These are phyloP conservation scores for Colletotrichum sojae DNA, from an alignment of 2,329 filamentous ascomycete species.

Conservation along the genomic window DNA sequence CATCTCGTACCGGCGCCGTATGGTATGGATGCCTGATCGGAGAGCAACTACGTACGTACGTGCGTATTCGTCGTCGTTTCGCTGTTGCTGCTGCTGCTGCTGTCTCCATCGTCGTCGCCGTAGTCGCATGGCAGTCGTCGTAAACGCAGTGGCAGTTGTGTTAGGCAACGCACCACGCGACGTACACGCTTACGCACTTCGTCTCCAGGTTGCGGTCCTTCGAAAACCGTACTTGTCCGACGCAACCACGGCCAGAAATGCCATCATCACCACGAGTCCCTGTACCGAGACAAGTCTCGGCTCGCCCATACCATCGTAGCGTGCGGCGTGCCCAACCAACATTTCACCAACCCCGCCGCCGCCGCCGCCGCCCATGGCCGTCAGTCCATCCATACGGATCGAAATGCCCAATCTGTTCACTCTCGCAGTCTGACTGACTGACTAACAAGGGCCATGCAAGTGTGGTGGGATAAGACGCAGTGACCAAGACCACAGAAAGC, in stretches of 20 bases:
- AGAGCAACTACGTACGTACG: background rate
- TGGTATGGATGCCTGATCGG: conserved; percentile 3
- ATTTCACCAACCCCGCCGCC: conserved; percentile 3
- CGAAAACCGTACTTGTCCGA: background rate
- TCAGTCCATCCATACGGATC: conserved; percentile 11
- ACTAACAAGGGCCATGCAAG: conserved; percentile 35
- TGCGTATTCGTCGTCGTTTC: background rate
- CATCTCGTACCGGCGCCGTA: background rate
- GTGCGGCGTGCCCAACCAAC: background rate
- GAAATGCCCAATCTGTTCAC: conserved; percentile 18
- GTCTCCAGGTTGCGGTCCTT: conserved; percentile 9
- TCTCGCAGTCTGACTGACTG: conserved; percentile 13
- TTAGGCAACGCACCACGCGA: conserved; percentile 22
- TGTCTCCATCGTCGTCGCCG: conserved; percentile 1
- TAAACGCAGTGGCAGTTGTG: conserved; percentile 15
- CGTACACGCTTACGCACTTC: conserved; percentile 27
- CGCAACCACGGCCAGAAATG: conserved; percentile 11
- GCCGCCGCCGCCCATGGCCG: background rate
- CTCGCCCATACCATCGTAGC: background rate
- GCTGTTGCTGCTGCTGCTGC: background rate
- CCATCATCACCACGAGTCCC: conserved; percentile 10
- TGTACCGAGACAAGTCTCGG: conserved; percentile 1
- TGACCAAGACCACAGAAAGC: conserved; percentile 35
- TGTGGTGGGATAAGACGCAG: conserved; percentile 36
- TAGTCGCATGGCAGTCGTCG: background rate